Percentiles rank a stretch among this genome's conserved stretches.
Conservation (phyloP, 805 yeast species). For the Hanseniaspora jakobsenii region DNA sequence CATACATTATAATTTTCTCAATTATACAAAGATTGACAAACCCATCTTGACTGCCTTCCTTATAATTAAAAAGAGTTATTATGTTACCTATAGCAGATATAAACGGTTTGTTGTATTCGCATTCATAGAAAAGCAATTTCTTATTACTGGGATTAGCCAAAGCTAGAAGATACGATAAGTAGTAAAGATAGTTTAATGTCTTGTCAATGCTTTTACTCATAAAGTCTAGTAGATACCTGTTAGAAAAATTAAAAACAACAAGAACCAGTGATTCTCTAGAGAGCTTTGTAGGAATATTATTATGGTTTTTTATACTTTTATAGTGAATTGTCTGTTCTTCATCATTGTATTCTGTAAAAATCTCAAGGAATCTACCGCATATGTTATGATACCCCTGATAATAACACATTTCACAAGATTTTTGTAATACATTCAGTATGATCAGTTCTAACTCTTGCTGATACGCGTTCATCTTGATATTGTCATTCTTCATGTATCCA, state of each 20-base stretch:
- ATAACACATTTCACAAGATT: constrained; percentile 52
- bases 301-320: constrained; percentile 16
- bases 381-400: constrained; percentile 93
- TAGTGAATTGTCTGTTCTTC: background rate
- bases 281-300: too few relatives aligned
- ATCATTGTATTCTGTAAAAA: constrained; percentile 28
- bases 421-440: constrained; percentile 45
- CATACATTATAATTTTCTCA: background rate
- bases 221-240: constrained; percentile 65
- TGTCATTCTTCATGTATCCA: constrained; percentile 24
- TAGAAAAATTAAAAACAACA: constrained; percentile 44
- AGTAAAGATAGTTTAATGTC: constrained; percentile 49
- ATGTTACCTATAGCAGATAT: constrained; percentile 67
- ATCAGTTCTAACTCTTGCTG: constrained; percentile 26
- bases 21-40: background rate
- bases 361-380: constrained; percentile 51
- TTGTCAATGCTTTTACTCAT: constrained; percentile 62
- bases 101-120: constrained; percentile 32
- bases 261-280: constrained; percentile 30
- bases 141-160: constrained; percentile 37
- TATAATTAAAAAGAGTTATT: constrained; percentile 70
- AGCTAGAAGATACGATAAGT: constrained; percentile 53
- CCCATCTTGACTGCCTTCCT: constrained; percentile 25
- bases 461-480: constrained; percentile 19
- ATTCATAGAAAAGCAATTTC: constrained; percentile 20